phyloP scores from a whole-genome alignment of 2,329 filamentous ascomycete genomes.

The Cladophialophora psammophila region DNA sequence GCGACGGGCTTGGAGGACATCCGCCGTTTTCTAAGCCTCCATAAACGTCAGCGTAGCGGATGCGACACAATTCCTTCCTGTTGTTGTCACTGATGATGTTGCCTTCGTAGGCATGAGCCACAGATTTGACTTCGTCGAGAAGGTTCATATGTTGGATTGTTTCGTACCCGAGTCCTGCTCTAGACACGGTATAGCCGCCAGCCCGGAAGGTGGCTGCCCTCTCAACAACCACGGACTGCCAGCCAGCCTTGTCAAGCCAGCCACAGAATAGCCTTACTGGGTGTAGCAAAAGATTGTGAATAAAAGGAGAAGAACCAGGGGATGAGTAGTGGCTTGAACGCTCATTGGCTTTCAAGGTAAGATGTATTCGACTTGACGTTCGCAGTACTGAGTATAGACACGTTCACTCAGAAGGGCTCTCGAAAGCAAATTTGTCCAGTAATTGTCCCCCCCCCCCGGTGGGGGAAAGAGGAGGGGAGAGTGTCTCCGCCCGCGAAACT shows the following conservation, averaged over 20 bases:
- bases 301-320: too few species aligned
- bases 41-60: slow-evolving; percentile 17
- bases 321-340: too few species aligned
- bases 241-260: slow-evolving; percentile 55
- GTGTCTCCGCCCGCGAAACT: too few species aligned
- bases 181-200: slow-evolving; percentile 61
- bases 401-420: too few species aligned
- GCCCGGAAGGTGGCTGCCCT: slow-evolving; percentile 52
- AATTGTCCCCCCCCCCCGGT: too few species aligned
- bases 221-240: slow-evolving; percentile 54
- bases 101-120: slow-evolving; percentile 5
- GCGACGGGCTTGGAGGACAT: slow-evolving; percentile 34
- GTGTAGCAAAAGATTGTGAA: too few species aligned
- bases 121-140: slow-evolving; percentile 46
- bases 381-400: too few species aligned
- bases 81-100: slow-evolving; percentile 19
- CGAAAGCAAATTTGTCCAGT: too few species aligned
- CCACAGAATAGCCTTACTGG: too few species aligned
- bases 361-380: too few species aligned
- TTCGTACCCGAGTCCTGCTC: slow-evolving; percentile 60
- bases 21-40: slow-evolving; percentile 36
- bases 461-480: too few species aligned
- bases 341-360: too few species aligned
- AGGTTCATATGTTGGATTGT: slow-evolving; percentile 63
- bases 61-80: slow-evolving; percentile 16